Conservation (phyloP, 306 rosid species). For the Glycine latifolia region DNA sequence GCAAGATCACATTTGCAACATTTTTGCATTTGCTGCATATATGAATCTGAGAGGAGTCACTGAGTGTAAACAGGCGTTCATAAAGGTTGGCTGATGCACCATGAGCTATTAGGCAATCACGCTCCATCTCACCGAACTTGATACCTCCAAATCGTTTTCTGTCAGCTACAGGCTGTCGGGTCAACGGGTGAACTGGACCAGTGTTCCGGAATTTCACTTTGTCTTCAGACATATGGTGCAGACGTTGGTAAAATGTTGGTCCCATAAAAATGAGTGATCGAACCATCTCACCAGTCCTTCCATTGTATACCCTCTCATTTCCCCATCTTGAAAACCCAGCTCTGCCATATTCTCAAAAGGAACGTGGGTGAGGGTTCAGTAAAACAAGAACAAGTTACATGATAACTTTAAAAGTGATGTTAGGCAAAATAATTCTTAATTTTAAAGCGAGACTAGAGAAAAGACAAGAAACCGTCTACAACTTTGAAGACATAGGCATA, state of each 20-base stretch:
- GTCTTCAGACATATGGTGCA: constrained; percentile 97
- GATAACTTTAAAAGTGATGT: not conserved
- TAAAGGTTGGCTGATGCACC: constrained; percentile 96
- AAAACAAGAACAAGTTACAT: constrained; percentile 17
- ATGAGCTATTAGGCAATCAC: constrained; percentile 94
- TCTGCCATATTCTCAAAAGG: constrained; percentile 54
- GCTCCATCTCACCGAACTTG: constrained; percentile 98
- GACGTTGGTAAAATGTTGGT: constrained; percentile 94
- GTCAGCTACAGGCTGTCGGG: constrained; percentile 97
- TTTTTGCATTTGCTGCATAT: constrained; percentile 81
- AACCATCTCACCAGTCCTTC: constrained; percentile 92
- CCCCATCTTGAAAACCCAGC: constrained; percentile 94
- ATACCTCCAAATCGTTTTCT: constrained; percentile 95
- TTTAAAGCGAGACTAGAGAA: constrained; percentile 4
- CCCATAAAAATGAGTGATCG: constrained; percentile 92
- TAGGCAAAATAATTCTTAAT: constrained; percentile 8
- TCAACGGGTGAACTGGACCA: constrained; percentile 97
- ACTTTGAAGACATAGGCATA: constrained; percentile 31
- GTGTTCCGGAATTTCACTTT: constrained; percentile 95
- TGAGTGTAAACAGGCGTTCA: constrained; percentile 93
- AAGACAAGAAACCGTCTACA: constrained; percentile 33
- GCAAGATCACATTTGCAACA: constrained; percentile 73
- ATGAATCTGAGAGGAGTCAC: constrained; percentile 88
- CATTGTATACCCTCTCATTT: constrained; percentile 90
- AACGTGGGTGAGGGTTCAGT: constrained; percentile 26